Base-by-base conservation (phyloP, 306 rosid species). In the Inga laurina region DNA sequence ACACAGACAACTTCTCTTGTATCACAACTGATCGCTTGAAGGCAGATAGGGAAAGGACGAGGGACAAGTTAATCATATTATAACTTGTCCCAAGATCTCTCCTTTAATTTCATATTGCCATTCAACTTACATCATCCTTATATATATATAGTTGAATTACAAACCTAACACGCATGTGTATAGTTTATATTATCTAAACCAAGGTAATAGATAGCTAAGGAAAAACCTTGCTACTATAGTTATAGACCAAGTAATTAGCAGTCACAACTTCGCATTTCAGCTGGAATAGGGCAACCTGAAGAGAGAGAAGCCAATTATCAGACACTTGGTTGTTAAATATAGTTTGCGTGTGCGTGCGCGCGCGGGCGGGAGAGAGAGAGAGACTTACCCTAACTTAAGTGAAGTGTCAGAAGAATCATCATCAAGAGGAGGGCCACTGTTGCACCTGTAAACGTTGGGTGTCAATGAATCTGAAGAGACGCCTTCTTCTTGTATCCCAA, bases 361-460 rank as follows among this genome's bases (percentile, higher is more conserved):
- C 1, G n/a, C 2, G 22, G 0, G 30, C 0, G 30, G 2, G 27
- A 57, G 65, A 57, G 65, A 57, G 30, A 22, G 65, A 22, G 66
- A 57, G 21, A 52, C 5, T 85, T 81, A 85, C 88, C 88, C 88
- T 82, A 85, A 78, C 85, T 82, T 85, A 1, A 85, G 88, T 56
- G 83, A 82, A 2, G 77, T 85, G 44, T 85, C 85, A 0, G 85
- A 82, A 1, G 69, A 85, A 78, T 75, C 85, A 24, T 78, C 83
- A 30, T 85, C 88, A 13, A 41, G 16, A 51, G 79, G 85, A 76
- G 80, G 77, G 30, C 76, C 85, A 82, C 44, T 85, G 21, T 54
- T 79, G 80, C 85, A 78, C 77, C 85, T 85, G 73, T 78, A 49
- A 11, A 65, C 52, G 76, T 81, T 81, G 39, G 83, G 6, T 39